Evolutionary conservation across 2,329 filamentous ascomycete genomes (phyloP).

Genomic region (Colletotrichum agaves): DNA sequence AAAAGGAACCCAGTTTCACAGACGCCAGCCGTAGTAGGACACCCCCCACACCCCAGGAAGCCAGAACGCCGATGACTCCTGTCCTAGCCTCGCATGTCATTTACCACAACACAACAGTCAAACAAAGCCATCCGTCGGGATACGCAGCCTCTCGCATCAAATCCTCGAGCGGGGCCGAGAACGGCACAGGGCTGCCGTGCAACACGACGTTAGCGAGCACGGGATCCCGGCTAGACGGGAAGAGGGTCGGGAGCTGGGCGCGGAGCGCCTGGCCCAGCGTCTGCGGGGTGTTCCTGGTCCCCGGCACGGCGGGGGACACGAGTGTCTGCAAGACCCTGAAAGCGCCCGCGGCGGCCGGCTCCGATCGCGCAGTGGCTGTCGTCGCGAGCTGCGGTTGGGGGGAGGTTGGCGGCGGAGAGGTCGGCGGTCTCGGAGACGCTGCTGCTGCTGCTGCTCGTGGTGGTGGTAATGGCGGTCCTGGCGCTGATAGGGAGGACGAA

Average conservation of each 20-base stretch:
- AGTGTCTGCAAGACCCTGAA: constrained; percentile 83
- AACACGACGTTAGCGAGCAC: constrained; percentile 86
- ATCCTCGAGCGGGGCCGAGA: constrained; percentile 83
- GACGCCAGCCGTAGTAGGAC: no score
- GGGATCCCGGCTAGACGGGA: constrained; percentile 86
- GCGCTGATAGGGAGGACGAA: not conserved
- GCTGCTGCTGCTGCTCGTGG: constrained; percentile 43
- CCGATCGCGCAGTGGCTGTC: not conserved
- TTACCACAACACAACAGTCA: constrained; percentile 79
- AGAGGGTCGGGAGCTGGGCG: constrained; percentile 79
- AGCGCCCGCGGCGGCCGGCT: constrained; percentile 55
- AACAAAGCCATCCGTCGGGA: constrained; percentile 89
- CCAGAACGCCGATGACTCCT: not conserved
- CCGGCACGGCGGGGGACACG: constrained; percentile 60
- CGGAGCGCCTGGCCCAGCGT: constrained; percentile 82
- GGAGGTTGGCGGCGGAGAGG: not conserved
- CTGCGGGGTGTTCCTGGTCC: constrained; percentile 54
- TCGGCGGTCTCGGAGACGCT: not conserved
- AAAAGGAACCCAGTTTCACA: no score
- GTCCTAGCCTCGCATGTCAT: not conserved
- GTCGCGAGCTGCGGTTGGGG: not conserved
- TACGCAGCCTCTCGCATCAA: constrained; percentile 86
- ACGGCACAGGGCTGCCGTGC: constrained; percentile 86
- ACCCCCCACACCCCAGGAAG: no score
- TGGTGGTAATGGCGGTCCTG: not conserved